Evolutionary conservation across 164 flowering plant species (phyloP).

Genomic region (Tinospora cordifolia): DNA sequence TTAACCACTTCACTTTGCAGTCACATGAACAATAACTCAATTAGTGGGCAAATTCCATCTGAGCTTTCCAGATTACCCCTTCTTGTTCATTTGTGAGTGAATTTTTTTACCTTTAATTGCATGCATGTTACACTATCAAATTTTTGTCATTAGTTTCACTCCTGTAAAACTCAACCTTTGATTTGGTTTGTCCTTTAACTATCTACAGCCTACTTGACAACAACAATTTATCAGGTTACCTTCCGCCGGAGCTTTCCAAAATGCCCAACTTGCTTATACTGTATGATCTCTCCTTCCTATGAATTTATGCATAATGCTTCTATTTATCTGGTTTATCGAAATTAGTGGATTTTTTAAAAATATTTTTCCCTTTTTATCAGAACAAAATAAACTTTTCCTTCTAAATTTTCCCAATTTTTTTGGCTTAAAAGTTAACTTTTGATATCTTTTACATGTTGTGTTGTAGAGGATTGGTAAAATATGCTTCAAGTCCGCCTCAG

Average conservation of each 20-base stretch:
- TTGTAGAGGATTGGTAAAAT: background rate
- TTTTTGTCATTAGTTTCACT: background rate
- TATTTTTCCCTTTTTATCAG: background rate
- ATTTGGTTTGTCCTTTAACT: too few relatives aligned
- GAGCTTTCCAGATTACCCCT: slow-evolving; percentile 48
- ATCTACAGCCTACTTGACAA: slow-evolving; percentile 84
- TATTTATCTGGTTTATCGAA: slow-evolving; percentile 8
- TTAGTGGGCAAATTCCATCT: slow-evolving; percentile 71
- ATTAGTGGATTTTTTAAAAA: background rate
- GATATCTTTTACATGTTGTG: background rate
- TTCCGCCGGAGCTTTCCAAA: slow-evolving; percentile 69
- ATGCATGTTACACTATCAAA: background rate
- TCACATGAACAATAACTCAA: slow-evolving; percentile 81
- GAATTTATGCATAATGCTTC: background rate
- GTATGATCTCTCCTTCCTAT: slow-evolving; percentile 38
- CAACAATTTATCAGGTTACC: slow-evolving; percentile 79
- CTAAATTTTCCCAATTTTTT: background rate
- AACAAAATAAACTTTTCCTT: background rate
- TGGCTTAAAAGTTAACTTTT: background rate
- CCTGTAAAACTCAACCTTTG: too few relatives aligned
- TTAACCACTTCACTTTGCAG: slow-evolving; percentile 30
- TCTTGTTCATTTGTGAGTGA: slow-evolving; percentile 72
- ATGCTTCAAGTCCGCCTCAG: background rate
- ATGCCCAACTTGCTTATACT: slow-evolving; percentile 61
- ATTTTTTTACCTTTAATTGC: background rate